phyloP scores from a whole-genome alignment of 768 basidiomycete genomes.

The Auriscalpium orientale region DNA sequence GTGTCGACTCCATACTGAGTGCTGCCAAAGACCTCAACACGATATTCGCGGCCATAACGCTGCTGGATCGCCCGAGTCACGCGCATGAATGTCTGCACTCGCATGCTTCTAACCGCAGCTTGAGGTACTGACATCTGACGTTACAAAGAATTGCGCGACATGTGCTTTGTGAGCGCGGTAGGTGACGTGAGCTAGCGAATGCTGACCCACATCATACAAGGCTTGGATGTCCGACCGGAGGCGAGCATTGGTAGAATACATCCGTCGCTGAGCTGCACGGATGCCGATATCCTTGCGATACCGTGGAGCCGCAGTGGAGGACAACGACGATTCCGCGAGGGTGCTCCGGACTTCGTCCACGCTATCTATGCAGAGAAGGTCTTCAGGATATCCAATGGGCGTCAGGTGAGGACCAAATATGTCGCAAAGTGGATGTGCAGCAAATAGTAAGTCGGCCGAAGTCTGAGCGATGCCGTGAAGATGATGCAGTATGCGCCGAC shows the following conservation, averaged over 20 bases:
- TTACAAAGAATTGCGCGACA: neutral
- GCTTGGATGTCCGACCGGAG: neutral
- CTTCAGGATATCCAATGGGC: conserved; percentile 1
- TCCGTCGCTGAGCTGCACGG: neutral
- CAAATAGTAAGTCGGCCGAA: conserved; percentile 4
- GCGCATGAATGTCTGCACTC: conserved; percentile 1
- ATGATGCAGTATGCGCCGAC: conserved; percentile 9
- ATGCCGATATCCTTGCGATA: too few relatives aligned
- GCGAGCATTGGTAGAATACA: neutral
- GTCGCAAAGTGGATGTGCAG: conserved; percentile 1
- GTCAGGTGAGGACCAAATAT: conserved; percentile 11
- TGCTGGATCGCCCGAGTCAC: conserved; percentile 1
- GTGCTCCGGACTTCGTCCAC: neutral
- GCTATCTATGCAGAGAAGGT: too few relatives aligned
- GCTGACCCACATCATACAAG: neutral
- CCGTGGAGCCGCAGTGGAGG: too few relatives aligned
- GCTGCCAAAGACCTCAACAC: conserved; percentile 41
- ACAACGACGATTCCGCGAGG: neutral
- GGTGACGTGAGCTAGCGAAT: neutral
- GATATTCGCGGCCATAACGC: conserved; percentile 27
- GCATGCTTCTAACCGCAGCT: conserved; percentile 1
- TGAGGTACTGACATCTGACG: neutral
- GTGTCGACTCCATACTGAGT: conserved; percentile 38
- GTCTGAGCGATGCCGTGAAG: conserved; percentile 5
- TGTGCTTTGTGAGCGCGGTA: too few relatives aligned